Percentiles rank a stretch among this genome's conserved stretches.
Evolutionary conservation across 805 yeast genomes (phyloP).

Genomic region (Candida silvicultrix): DNA sequence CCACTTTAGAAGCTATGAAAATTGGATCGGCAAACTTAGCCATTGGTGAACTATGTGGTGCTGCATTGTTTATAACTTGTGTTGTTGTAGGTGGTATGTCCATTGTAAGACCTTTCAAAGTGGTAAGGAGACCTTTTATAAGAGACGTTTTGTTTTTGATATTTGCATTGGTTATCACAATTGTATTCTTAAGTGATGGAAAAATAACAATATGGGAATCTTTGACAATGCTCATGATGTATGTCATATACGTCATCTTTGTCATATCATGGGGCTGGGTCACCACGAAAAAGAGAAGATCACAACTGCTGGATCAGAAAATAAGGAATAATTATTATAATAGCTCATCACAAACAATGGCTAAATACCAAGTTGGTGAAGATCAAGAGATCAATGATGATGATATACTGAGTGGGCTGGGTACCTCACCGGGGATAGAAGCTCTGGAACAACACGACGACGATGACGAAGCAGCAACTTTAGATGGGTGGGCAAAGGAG

Average conservation of each 20-base stretch:
- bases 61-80: constrained; percentile 76
- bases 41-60: constrained; percentile 86
- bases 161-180: constrained; percentile 37
- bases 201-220: constrained; percentile 51
- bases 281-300: constrained; percentile 11
- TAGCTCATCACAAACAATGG: constrained; percentile 2
- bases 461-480: constrained; percentile 6
- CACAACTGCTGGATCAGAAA: constrained; percentile 15
- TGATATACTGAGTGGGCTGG: constrained; percentile 11
- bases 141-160: constrained; percentile 54
- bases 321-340: constrained; percentile 16
- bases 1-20: constrained; percentile 78
- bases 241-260: constrained; percentile 49
- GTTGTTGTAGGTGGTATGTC: constrained; percentile 84
- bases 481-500: constrained; percentile 14
- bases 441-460: constrained; percentile 11
- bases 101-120: constrained; percentile 59
- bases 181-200: constrained; percentile 53
- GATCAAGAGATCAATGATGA: constrained; percentile 19
- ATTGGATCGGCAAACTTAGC: constrained; percentile 71
- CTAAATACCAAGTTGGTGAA: constrained; percentile 8
- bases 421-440: constrained; percentile 8
- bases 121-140: constrained; percentile 27
- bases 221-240: constrained; percentile 46
- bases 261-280: constrained; percentile 28